Evolutionary conservation across 441 rosid genomes (phyloP).

Genomic region (Croton laevigatus): DNA sequence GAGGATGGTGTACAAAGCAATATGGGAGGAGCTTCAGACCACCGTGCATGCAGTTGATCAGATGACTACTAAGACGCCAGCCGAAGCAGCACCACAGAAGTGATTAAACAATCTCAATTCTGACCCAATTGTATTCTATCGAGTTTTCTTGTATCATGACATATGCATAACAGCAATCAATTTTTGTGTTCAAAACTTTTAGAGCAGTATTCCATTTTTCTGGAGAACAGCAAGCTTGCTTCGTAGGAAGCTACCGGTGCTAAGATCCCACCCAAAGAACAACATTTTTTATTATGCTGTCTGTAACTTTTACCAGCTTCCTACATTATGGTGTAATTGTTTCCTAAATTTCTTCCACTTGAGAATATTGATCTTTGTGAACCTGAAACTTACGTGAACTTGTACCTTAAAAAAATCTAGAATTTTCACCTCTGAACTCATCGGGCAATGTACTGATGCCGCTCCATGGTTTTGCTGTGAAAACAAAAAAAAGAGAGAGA

Average conservation of each 20-base stretch:
- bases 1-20: conserved; percentile 97
- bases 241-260: not conserved
- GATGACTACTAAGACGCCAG: conserved; percentile 86
- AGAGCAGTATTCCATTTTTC: not conserved
- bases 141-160: not conserved
- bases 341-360: not conserved
- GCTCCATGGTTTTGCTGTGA: too few relatives aligned
- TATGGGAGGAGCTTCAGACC: conserved; percentile 98
- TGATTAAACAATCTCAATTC: conserved; percentile 20
- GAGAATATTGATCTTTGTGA: not conserved
- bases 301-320: not conserved
- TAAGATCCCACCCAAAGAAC: conserved; percentile 2
- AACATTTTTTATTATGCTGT: not conserved
- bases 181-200: conserved; percentile 5
- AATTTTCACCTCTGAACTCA: too few relatives aligned
- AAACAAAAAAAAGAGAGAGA: too few relatives aligned
- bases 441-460: too few relatives aligned
- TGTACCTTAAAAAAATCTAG: not conserved
- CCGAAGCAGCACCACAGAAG: conserved; percentile 51
- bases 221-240: not conserved
- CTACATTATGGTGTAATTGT: not conserved
- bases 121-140: not conserved
- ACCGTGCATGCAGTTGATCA: conserved; percentile 93
- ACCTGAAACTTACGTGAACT: not conserved
- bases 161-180: not conserved